Evolutionary conservation across 2,329 filamentous ascomycete species (phyloP), one percentile per base, ranked within the genome.

Genomic region (Mollisia scopiformis): DNA sequence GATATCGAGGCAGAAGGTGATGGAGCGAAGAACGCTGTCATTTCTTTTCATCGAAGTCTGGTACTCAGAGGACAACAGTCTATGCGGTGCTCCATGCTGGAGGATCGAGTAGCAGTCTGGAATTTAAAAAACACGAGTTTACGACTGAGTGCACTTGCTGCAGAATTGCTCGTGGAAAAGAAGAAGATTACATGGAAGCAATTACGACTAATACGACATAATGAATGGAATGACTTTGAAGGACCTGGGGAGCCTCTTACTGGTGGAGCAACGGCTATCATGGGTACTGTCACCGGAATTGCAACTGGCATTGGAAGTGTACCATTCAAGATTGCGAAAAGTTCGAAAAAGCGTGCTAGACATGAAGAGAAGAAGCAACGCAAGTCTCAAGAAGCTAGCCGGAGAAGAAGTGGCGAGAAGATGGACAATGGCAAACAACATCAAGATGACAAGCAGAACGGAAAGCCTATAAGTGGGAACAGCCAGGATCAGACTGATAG

Each of bases 201-300:
- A 60, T 74, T 92, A 50, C 81, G 84, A 13, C 78, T 92, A 0
- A 69, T 90, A 8, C 80, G 89, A 8, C 87, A 90, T 68, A 84
- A 82, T 54, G 88, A 91, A 67, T 92, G 89, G 88, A 90, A 91
- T 66, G 89, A 92, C 68, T 92, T 91, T 68, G 88, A 90, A 66
- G 90, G 90, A 0, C 88, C 89, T 0, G 89, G 89, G 0, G 89
- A 92, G 70, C 89, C 89, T 0, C 77, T 92, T 13, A 90, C 88
- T 0, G 89, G 88, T 2, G 77, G 84, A 3, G 84, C 85, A 33
- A 84, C 85, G 11, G 88, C 87, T 0, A 67, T 91, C 4, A 79
- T 84, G n/a, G 80, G 80, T 2, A 85, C 84, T 0, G 71, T 88
- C 2, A 81, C 82, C 1, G 82, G 84, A 35, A 79, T 88, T 1